Percentiles rank a stretch among this genome's conserved stretches.
These are phyloP conservation scores for Starmerella etchellsii DNA, from an alignment of 805 yeast genomes.

Conservation along the genomic window DNA sequence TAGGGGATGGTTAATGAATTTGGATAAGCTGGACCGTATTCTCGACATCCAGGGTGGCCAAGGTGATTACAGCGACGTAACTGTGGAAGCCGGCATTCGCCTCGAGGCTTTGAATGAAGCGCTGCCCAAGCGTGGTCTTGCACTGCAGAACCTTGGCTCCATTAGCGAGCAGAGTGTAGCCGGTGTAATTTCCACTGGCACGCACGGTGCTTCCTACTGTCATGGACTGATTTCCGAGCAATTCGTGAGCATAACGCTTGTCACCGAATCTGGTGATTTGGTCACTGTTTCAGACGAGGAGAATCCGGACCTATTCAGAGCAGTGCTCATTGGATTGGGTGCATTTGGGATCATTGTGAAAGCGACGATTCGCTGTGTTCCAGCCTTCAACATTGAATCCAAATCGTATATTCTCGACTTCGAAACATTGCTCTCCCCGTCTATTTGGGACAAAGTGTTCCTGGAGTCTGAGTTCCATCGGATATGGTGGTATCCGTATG, in stretches of 20 bases:
- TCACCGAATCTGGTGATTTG: constrained; percentile 64
- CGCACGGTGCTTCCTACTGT: constrained; percentile 89
- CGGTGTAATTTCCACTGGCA: constrained; percentile 93
- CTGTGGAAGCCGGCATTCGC: constrained; percentile 89
- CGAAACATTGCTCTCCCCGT: constrained; percentile 46
- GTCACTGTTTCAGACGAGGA: constrained; percentile 54
- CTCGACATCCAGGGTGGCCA: constrained; percentile 30
- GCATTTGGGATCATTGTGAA: constrained; percentile 80
- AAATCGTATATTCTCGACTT: constrained; percentile 71
- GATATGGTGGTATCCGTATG: constrained; percentile 96
- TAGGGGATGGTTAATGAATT: constrained; percentile 71
- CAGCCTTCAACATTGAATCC: constrained; percentile 68
- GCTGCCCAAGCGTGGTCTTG: constrained; percentile 51
- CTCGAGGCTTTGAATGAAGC: constrained; percentile 58
- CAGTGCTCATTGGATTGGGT: constrained; percentile 76
- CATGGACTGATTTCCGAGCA: constrained; percentile 88
- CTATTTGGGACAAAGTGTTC: constrained; percentile 67
- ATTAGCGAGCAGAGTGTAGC: constrained; percentile 88
- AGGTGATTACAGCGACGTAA: constrained; percentile 65
- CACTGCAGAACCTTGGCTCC: constrained; percentile 85
- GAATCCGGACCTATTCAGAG: constrained; percentile 56
- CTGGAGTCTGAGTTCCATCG: constrained; percentile 80
- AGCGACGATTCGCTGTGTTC: constrained; percentile 75
- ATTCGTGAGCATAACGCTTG: constrained; percentile 60
- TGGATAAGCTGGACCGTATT: constrained; percentile 61